Conservation (phyloP, 331 rosid species). For the Malus hybrid region DNA sequence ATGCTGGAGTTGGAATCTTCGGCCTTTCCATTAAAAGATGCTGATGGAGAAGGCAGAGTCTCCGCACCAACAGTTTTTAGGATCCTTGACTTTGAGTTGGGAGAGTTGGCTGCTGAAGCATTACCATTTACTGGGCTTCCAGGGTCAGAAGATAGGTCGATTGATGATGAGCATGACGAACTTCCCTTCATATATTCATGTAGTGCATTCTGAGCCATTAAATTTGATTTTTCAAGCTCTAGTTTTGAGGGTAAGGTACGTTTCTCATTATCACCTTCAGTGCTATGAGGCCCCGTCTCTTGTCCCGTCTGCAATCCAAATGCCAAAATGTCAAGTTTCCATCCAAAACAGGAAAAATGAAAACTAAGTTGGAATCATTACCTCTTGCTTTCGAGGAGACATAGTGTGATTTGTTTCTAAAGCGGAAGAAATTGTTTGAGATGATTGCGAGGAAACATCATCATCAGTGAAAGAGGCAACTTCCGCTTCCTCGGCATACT, state of each 20-base stretch:
- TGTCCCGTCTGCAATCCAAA: constrained; percentile 47
- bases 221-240: constrained; percentile 30
- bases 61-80: constrained; percentile 26
- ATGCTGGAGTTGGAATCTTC: constrained; percentile 30
- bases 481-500: constrained; percentile 75
- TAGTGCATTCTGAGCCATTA: constrained; percentile 25
- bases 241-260: constrained; percentile 28
- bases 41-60: constrained; percentile 27
- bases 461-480: constrained; percentile 68
- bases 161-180: constrained; percentile 45
- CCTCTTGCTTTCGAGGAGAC: constrained; percentile 53
- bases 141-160: constrained; percentile 49
- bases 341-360: not conserved
- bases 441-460: constrained; percentile 89
- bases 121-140: constrained; percentile 54
- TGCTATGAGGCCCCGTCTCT: constrained; percentile 19
- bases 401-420: constrained; percentile 28
- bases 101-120: constrained; percentile 30
- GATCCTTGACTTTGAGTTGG: constrained; percentile 27
- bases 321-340: not conserved
- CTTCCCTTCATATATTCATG: constrained; percentile 34
- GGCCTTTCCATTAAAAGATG: constrained; percentile 20
- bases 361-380: constrained; percentile 13
- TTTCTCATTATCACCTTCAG: constrained; percentile 31
- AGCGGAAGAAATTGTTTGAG: constrained; percentile 42